Evolutionary conservation across 495 filamentous ascomycete genomes (phyloP).

Genomic region (Astrothelium macrocarpum): DNA sequence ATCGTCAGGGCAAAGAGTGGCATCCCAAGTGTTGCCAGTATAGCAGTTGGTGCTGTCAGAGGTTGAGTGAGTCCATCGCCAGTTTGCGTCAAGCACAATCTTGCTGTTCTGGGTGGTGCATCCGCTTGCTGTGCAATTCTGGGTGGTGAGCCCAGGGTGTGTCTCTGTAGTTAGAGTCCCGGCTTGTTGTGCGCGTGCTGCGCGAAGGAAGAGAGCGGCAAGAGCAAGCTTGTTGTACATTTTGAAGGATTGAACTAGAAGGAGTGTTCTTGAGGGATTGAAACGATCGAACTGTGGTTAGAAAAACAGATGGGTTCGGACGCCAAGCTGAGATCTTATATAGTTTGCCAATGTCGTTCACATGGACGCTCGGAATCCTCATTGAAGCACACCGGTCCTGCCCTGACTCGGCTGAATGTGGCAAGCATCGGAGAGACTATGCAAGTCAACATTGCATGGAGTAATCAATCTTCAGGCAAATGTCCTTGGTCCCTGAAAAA

Average conservation of each 20-base stretch:
- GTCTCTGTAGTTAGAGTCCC: constrained; percentile 36
- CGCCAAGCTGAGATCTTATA: not conserved
- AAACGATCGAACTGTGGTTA: not conserved
- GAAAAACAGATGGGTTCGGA: not conserved
- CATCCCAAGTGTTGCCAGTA: constrained; percentile 27
- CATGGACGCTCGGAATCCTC: not conserved
- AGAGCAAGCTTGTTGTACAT: constrained; percentile 8
- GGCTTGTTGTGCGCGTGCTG: constrained; percentile 19
- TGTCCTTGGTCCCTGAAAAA: not conserved
- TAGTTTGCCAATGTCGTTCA: not conserved
- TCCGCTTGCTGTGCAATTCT: constrained; percentile 38
- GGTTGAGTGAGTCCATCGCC: constrained; percentile 30
- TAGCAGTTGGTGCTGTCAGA: constrained; percentile 33
- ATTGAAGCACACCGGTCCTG: not conserved
- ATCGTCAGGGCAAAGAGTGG: constrained; percentile 28
- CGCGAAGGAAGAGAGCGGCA: constrained; percentile 12
- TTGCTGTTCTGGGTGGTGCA: constrained; percentile 38
- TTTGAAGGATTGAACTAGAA: not conserved
- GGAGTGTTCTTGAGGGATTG: not conserved
- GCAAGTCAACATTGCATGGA: constrained; percentile 2
- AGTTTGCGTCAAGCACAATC: constrained; percentile 43
- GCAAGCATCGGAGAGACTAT: not conserved
- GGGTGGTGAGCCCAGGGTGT: constrained; percentile 42
- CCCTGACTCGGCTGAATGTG: not conserved
- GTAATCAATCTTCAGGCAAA: constrained; percentile 1